Evolutionary conservation across 805 yeast species (phyloP), one percentile per base, ranked within the genome.

Genomic region (Candida xyloterini): DNA sequence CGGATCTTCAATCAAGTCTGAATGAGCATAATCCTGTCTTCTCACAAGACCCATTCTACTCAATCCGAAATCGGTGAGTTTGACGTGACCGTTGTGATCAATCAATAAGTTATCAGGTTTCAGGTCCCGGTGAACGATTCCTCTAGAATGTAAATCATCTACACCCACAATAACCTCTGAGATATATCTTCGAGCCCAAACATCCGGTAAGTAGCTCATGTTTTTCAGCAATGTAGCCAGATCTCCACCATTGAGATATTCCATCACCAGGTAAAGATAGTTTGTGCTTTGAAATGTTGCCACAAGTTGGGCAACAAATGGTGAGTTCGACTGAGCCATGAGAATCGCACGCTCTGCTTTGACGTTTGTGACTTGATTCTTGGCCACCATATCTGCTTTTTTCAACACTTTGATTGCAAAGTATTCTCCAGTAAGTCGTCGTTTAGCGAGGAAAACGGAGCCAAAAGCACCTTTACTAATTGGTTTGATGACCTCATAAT

Each of bases 401-500:
- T 81, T 86, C 46, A 93, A 66, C 10, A 88, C 93, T 60, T 93
- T 93, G 47, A 93, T 89, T 0, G 99, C 99, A 52, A 86, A 91
- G 60, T 89, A 85, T 47, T 95, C 99, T 4, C 97, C 96, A 0
- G 97, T 91, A 10, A 84, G 62, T 52, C 79, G 82, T 54, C 93
- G 75, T 48, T 81, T 79, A 0, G 96, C 90, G 7, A 93, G 69
- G 60, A 81, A 93, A 2, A 93, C 99, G 26, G 95, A 84, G 0
- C 99, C 99, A 70, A 90, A 93, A 0, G 99, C 99, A 29, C 99
- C 99, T 56, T 88, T 86, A 55, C 96, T 87, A 36, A 93, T 88
- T 0, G 99, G 96, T 58, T 89, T 88, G 40, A 93, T 68, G 22
- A 93, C 77, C 52, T 88, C 96, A 61, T 89, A 93, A 59, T 95